Evolutionary conservation across 768 basidiomycete genomes (phyloP).

Genomic region (Termitomyces sp.): DNA sequence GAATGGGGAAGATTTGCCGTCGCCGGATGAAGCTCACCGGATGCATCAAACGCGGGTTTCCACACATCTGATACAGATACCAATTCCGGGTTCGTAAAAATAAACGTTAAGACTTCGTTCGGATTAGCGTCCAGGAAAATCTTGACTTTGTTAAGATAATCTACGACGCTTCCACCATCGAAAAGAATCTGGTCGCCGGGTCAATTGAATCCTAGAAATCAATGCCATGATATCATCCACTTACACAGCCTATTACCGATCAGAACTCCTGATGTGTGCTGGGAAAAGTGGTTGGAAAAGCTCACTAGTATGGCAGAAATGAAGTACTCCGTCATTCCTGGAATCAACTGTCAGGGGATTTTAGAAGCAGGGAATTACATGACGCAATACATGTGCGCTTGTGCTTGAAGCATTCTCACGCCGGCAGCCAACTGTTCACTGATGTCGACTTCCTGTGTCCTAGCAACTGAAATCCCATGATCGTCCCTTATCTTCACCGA

Average conservation of each 20-base stretch:
- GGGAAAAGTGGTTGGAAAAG: no score
- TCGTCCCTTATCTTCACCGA: not conserved
- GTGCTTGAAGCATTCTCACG: not conserved
- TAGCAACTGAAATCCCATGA: not conserved
- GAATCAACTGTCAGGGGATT: not conserved
- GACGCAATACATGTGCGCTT: not conserved
- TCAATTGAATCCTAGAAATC: not conserved
- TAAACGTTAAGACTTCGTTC: conserved; percentile 58
- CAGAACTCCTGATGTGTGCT: not conserved
- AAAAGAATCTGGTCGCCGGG: not conserved
- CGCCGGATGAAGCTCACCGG: conserved; percentile 35
- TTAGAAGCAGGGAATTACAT: not conserved
- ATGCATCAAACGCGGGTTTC: conserved; percentile 46
- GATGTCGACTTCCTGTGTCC: not conserved
- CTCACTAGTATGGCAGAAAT: not conserved
- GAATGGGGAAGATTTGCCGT: no score
- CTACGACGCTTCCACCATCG: not conserved
- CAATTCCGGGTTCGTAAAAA: conserved; percentile 64
- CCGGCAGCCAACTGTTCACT: not conserved
- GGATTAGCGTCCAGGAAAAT: not conserved
- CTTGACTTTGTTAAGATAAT: not conserved
- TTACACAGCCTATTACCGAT: not conserved
- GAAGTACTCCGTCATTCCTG: not conserved
- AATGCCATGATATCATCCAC: not conserved
- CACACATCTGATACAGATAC: conserved; percentile 44